Evolutionary conservation across 1,139 yeast species (phyloP).

Genomic region (Suhomyces chickasaworum): DNA sequence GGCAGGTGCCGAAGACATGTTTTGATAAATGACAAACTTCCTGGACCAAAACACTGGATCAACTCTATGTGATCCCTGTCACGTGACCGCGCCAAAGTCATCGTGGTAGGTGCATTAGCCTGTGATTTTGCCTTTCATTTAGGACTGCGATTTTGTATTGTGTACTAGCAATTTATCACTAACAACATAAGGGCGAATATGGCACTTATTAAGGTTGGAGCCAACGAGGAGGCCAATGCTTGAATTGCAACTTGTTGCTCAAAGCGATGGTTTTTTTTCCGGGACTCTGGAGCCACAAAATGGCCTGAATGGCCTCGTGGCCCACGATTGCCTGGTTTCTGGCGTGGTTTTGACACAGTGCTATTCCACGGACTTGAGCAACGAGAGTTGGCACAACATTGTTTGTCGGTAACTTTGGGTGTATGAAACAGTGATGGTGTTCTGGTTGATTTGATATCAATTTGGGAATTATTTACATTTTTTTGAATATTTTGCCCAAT

Average conservation of each 20-base stretch:
- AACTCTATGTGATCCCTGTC: background rate
- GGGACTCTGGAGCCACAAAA: background rate
- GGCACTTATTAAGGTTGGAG: background rate
- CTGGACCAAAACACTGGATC: background rate
- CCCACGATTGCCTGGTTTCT: background rate
- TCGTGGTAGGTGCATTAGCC: background rate
- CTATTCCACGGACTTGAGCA: background rate
- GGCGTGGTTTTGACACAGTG: background rate
- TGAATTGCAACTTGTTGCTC: background rate
- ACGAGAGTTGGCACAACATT: background rate
- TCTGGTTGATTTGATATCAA: too few relatives aligned
- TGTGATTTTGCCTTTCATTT: background rate
- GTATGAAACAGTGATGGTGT: too few relatives aligned
- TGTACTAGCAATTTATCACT: background rate
- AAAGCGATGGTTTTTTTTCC: background rate
- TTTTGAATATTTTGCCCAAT: background rate
- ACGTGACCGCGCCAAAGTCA: background rate
- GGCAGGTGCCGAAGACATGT: conserved; percentile 20
- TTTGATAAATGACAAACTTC: background rate
- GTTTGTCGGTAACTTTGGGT: background rate
- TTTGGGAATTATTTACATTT: too few relatives aligned
- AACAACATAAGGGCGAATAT: background rate
- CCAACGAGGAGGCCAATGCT: background rate
- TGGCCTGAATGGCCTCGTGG: background rate
- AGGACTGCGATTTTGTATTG: background rate